Percentiles rank a stretch among this genome's conserved stretches.
These are phyloP conservation scores for Suillus ampliporus DNA, from an alignment of 768 basidiomycete species.

Conservation along the genomic window DNA sequence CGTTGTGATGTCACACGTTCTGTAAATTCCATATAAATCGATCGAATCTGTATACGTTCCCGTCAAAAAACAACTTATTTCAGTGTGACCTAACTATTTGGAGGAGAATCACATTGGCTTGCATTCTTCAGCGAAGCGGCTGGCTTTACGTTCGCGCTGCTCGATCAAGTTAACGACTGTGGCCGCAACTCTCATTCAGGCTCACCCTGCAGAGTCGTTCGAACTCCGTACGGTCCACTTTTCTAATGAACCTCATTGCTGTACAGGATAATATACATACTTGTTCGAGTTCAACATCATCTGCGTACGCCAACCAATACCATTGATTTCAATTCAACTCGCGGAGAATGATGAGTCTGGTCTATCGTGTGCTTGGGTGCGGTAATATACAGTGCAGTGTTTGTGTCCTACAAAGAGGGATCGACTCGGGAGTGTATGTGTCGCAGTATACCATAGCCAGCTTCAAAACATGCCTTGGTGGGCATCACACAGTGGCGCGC, in stretches of 20 bases:
- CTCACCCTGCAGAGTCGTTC: too few species aligned
- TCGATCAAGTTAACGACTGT: too few species aligned
- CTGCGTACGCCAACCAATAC: not conserved
- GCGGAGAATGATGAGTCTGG: not conserved
- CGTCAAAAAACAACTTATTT: too few species aligned
- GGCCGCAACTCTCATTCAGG: not conserved
- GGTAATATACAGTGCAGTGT: conserved; percentile 9
- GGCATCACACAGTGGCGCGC: not conserved
- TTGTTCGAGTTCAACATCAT: not conserved
- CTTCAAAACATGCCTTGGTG: not conserved
- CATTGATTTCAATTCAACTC: not conserved
- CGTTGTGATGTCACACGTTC: too few species aligned
- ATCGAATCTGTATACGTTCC: too few species aligned
- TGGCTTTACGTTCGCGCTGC: too few species aligned
- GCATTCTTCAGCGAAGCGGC: too few species aligned
- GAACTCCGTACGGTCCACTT: not conserved
- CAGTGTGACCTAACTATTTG: too few species aligned
- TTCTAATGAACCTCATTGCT: not conserved
- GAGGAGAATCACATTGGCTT: too few species aligned
- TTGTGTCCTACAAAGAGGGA: not conserved
- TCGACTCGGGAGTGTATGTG: not conserved
- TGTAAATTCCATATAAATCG: too few species aligned
- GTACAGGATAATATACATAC: not conserved
- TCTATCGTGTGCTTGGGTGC: not conserved
- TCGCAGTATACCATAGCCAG: not conserved